A percentile compares a stretch with the other conserved stretches of the same genome.
Conservation (phyloP, 257 asterid species). For the Eustoma russellianum region DNA sequence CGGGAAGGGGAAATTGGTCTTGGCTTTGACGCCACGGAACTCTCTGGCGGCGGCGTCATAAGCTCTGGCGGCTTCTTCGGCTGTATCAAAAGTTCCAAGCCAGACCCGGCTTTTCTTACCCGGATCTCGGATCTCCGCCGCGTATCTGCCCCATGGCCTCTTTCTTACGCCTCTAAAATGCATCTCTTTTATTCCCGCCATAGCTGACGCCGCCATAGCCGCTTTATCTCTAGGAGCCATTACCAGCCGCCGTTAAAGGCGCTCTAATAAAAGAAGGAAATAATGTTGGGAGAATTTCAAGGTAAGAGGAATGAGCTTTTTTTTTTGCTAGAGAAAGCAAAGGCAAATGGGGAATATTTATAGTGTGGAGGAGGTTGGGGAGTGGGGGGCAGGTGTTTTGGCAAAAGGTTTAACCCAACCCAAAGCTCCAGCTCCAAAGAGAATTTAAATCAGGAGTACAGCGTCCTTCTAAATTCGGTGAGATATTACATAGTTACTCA, state of each 20-base stretch:
- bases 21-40: slow-evolving; percentile 21
- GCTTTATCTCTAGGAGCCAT: slow-evolving; percentile 14
- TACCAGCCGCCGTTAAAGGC: neutral
- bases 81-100: slow-evolving; percentile 26
- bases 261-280: too few species aligned
- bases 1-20: slow-evolving; percentile 16
- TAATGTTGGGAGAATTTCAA: too few species aligned
- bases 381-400: too few species aligned
- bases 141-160: slow-evolving; percentile 23
- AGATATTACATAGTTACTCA: too few species aligned
- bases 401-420: too few species aligned
- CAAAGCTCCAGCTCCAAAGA: too few species aligned
- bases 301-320: neutral
- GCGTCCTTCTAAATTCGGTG: too few species aligned
- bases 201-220: slow-evolving; percentile 8
- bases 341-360: neutral
- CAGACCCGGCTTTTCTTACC: slow-evolving; percentile 16
- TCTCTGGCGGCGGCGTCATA: slow-evolving; percentile 21
- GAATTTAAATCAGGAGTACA: too few species aligned
- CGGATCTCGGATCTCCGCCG: slow-evolving; percentile 23
- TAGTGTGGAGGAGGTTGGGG: slow-evolving; percentile 1
- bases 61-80: slow-evolving; percentile 28
- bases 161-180: slow-evolving; percentile 20
- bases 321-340: neutral
- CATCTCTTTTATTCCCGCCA: slow-evolving; percentile 1